Conservation (phyloP, 2,329 filamentous ascomycete species). For the Scedosporium dehoogii region DNA sequence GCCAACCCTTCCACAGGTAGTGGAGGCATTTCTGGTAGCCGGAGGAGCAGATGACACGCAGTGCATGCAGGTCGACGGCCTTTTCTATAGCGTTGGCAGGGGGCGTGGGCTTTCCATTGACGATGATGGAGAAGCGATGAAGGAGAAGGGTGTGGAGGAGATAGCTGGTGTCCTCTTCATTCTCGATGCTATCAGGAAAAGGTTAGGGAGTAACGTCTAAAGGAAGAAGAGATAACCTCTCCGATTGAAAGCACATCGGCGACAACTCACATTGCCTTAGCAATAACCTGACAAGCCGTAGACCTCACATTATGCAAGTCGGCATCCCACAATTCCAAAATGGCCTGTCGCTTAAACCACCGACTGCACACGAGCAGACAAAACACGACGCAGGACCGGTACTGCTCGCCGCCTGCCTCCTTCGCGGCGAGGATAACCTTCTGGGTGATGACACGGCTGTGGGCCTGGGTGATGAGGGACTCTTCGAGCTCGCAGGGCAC, state of each 20-base stretch:
- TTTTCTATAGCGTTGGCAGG: slow-evolving; percentile 87
- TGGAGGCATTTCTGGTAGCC: slow-evolving; percentile 94
- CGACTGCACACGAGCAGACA: slow-evolving; percentile 62
- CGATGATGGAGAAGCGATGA: slow-evolving; percentile 75
- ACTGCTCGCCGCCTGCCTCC: slow-evolving; percentile 67
- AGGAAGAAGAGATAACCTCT: not conserved
- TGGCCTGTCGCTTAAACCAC: slow-evolving; percentile 72
- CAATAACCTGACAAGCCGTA: slow-evolving; percentile 79
- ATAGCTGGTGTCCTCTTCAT: slow-evolving; percentile 67
- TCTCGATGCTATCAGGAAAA: slow-evolving; percentile 56
- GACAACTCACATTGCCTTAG: slow-evolving; percentile 54
- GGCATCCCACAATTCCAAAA: slow-evolving; percentile 83
- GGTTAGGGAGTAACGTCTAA: not conserved
- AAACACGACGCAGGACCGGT: slow-evolving; percentile 73
- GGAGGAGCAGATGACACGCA: slow-evolving; percentile 79
- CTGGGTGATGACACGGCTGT: slow-evolving; percentile 75
- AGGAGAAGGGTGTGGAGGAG: slow-evolving; percentile 74
- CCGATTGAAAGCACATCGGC: not conserved
- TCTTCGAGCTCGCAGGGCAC: slow-evolving; percentile 85
- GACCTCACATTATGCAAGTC: slow-evolving; percentile 72
- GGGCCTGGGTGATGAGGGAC: slow-evolving; percentile 61
- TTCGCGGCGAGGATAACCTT: slow-evolving; percentile 72
- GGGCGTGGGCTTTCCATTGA: slow-evolving; percentile 59
- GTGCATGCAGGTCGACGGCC: slow-evolving; percentile 83
- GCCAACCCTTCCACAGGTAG: slow-evolving; percentile 91